These are phyloP conservation scores for Candida sanyaensis DNA, from an alignment of 1,139 yeast species.

Conservation along the genomic window DNA sequence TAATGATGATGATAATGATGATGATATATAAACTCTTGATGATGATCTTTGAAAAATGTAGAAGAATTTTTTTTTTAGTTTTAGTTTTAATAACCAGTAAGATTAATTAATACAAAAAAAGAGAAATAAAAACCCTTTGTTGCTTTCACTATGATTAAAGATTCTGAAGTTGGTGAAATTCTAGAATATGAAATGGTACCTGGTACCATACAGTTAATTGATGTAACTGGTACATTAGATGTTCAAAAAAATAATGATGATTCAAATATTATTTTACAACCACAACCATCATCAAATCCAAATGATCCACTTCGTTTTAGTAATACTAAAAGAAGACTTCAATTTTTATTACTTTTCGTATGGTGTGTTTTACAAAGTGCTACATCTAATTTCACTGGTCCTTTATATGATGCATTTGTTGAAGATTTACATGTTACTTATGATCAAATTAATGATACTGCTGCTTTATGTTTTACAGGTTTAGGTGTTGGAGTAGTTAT, in stretches of 20 bases:
- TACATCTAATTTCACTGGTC: conserved; percentile 43
- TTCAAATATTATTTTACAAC: conserved; percentile 32
- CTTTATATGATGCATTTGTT: conserved; percentile 40
- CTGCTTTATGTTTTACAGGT: conserved; percentile 37
- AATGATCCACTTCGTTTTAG: conserved; percentile 46
- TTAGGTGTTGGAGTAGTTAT: conserved; percentile 41
- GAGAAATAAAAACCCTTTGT: no score
- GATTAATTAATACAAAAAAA: no score
- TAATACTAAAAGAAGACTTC: conserved; percentile 29
- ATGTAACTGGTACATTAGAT: conserved; percentile 37
- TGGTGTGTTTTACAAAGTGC: conserved; percentile 43
- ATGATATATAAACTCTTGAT: no score
- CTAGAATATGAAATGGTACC: conserved; percentile 47
- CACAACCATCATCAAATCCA: conserved; percentile 37
- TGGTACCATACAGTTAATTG: conserved; percentile 63
- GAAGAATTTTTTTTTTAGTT: no score
- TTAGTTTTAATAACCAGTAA: no score
- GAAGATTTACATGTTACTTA: conserved; percentile 29
- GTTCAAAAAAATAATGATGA: conserved; percentile 28
- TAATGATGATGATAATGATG: no score
- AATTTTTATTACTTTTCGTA: conserved; percentile 34
- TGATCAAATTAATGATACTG: conserved; percentile 27
- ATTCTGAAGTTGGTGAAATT: conserved; percentile 3
- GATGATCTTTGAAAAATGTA: no score
- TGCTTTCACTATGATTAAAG: not conserved